These are phyloP conservation scores for Leccinum subgranulosum DNA, from an alignment of 768 basidiomycete species.

Conservation along the genomic window DNA sequence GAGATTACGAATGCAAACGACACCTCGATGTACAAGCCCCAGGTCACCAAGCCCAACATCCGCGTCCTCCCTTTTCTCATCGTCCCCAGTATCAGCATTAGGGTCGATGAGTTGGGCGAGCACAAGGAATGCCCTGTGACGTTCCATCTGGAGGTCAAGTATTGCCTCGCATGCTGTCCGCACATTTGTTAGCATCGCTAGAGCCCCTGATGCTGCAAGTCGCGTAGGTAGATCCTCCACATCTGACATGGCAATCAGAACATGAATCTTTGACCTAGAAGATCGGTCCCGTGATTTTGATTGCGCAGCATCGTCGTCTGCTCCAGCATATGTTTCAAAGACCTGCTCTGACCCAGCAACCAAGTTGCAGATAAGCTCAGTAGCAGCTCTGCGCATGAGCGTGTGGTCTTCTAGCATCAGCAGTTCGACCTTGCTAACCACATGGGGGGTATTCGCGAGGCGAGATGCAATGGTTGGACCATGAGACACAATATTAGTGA, in stretches of 20 bases:
- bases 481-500: slow-evolving; percentile 91
- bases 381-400: slow-evolving; percentile 82
- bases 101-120: slow-evolving; percentile 70
- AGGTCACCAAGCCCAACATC: slow-evolving; percentile 35
- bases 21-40: slow-evolving; percentile 74
- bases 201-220: slow-evolving; percentile 85
- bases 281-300: slow-evolving; percentile 40
- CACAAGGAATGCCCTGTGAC: slow-evolving; percentile 59
- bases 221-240: slow-evolving; percentile 83
- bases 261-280: slow-evolving; percentile 64
- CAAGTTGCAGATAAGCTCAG: slow-evolving; percentile 91
- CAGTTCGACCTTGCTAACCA: slow-evolving; percentile 66
- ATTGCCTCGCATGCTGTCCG: slow-evolving; percentile 58
- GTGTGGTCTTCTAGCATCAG: slow-evolving; percentile 79
- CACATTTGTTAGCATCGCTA: slow-evolving; percentile 74
- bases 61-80: slow-evolving; percentile 37
- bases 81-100: slow-evolving; percentile 33
- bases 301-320: slow-evolving; percentile 26
- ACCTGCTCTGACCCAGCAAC: slow-evolving; percentile 71
- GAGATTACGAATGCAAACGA: slow-evolving; percentile 71
- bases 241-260: slow-evolving; percentile 82
- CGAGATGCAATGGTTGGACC: slow-evolving; percentile 61
- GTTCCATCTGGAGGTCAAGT: slow-evolving; percentile 62
- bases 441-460: slow-evolving; percentile 57
- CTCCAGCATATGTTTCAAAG: slow-evolving; percentile 69